A percentile compares a stretch with the other conserved stretches of the same genome.
Conservation (phyloP, 176 grass and related monocot genomes). For the Carex pumila region DNA sequence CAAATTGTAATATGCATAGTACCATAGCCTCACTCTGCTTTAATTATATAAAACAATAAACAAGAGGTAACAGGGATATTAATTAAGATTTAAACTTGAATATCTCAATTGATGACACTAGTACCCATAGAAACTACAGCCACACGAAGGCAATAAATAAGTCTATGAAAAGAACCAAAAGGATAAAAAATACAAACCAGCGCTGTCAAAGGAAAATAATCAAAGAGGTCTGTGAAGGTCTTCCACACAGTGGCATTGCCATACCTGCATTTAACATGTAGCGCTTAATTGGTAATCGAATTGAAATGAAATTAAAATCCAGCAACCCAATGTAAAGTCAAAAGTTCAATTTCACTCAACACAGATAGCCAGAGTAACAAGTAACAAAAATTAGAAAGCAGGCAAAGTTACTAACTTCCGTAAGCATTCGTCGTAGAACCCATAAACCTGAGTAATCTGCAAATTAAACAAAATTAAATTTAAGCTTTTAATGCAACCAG, state of each 20-base stretch:
- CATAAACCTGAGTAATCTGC: conserved; percentile 78
- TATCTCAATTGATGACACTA: neutral
- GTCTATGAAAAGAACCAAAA: neutral
- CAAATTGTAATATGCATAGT: too few species aligned
- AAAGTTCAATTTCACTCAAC: neutral
- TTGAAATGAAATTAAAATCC: neutral
- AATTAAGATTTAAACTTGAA: neutral
- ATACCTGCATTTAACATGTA: conserved; percentile 38
- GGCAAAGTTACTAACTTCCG: conserved; percentile 42
- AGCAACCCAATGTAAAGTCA: neutral
- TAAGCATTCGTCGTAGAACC: conserved; percentile 66
- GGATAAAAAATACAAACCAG: conserved; percentile 22
- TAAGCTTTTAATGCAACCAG: neutral
- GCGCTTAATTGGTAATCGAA: neutral
- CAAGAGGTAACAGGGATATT: neutral
- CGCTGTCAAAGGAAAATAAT: conserved; percentile 62
- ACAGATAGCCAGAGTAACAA: neutral
- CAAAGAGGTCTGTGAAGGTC: conserved; percentile 59
- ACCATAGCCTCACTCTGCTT: too few species aligned
- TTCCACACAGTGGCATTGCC: conserved; percentile 72
- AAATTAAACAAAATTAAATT: neutral
- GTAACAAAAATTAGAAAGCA: neutral
- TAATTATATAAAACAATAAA: neutral
- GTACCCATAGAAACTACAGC: neutral
- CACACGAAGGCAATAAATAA: conserved; percentile 4